Base-by-base conservation (phyloP, 1,284 basidiomycete genomes). In the Rhodotorula sp. region DNA sequence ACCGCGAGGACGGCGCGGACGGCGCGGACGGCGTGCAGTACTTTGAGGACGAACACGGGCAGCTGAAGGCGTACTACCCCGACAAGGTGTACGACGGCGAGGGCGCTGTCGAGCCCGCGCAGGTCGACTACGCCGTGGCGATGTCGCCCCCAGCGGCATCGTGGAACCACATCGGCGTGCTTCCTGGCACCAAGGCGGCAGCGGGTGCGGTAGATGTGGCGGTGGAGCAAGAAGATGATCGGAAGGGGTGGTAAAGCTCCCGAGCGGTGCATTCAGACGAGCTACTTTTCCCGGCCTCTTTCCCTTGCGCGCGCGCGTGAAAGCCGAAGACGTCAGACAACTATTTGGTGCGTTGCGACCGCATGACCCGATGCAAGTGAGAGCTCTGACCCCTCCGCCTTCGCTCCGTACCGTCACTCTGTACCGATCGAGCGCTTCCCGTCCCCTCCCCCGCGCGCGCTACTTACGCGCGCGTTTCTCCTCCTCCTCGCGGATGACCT, bases 101-200 rank as follows among this genome's bases (percentile, higher is more conserved):
- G 29, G n/a, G 10, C 17, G 34, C 12, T n/a, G 59, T 19, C 15
- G 15, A 25, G 13, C 19, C 32, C 0, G 41, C 32, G 3, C 59
- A 61, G 54, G 29, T 59, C 27, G 36, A 46, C 41, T 56, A 53
- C 50, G 53, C 39, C 17, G n/a, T 21, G 13, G 34, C 36, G 15
- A 21, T n/a, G 7, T 21, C n/a, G n/a, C 44, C 59, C 5, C 8
- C 19, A 6, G 22, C 54, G 9, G 27, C 46, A 19, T 67, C 66
- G 17, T 70, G 63, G 56, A 65, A 63, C 61, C 69, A 71, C 48
- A 71, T 71, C 15, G 69, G 65, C 22, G 50, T 58, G 7, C 44
- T 67, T 0, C 64, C 69, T 46, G 56, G 27, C 36, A 39, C 25
- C 37, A 22, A 36, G 51, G 41, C 15, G n/a, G 61, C 13, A 19